A percentile compares a stretch with the other conserved stretches of the same genome.
These are phyloP conservation scores for Drosera capensis DNA, from an alignment of 148 eudicot species.

Conservation along the genomic window DNA sequence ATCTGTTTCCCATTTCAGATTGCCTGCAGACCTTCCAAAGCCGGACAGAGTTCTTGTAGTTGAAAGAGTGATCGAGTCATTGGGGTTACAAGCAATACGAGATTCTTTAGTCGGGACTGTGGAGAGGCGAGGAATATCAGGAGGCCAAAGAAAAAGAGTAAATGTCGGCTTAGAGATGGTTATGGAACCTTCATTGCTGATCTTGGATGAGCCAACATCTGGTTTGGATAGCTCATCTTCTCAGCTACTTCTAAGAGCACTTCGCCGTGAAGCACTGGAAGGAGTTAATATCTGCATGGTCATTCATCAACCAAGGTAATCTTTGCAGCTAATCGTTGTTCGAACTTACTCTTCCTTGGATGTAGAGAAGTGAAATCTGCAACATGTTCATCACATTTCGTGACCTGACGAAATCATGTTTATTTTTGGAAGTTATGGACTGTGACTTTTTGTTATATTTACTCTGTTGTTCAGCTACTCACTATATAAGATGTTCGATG, in stretches of 20 bases:
- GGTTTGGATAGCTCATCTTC: conserved; percentile 94
- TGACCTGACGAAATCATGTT: too few species aligned
- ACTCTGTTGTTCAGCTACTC: conserved; percentile 42
- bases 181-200: conserved; percentile 86
- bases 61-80: conserved; percentile 78
- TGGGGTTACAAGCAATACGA: conserved; percentile 67
- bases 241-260: conserved; percentile 70
- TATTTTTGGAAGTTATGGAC: too few species aligned
- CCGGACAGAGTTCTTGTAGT: conserved; percentile 75
- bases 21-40: conserved; percentile 58
- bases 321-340: background rate
- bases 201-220: conserved; percentile 93
- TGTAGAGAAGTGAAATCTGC: too few species aligned
- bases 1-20: conserved; percentile 20
- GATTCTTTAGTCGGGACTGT: conserved; percentile 90
- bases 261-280: conserved; percentile 91
- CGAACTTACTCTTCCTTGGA: background rate
- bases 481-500: conserved; percentile 89
- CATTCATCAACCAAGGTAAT: conserved; percentile 90
- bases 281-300: conserved; percentile 92
- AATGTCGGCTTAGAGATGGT: conserved; percentile 94
- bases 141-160: conserved; percentile 86
- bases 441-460: background rate
- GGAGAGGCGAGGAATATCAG: conserved; percentile 85
- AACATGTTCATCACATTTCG: too few species aligned